Evolutionary conservation across 2,329 filamentous ascomycete species (phyloP).

Genomic region (Emydomyces testavorans): DNA sequence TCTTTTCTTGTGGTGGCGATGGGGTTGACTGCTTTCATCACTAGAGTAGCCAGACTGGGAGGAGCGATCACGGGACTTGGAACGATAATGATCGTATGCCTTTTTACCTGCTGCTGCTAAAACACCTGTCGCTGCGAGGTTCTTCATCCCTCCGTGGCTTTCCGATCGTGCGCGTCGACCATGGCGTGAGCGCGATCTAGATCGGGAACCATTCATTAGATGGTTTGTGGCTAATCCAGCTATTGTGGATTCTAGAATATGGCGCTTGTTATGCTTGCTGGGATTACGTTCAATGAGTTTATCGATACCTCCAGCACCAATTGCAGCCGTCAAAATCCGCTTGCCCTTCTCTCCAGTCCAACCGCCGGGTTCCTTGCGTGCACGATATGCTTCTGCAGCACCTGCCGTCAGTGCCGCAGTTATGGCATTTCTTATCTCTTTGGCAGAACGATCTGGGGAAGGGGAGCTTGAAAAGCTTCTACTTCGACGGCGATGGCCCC

Average conservation of each 20-base stretch:
- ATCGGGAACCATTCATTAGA: constrained; percentile 70
- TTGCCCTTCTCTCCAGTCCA: constrained; percentile 90
- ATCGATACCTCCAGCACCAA: constrained; percentile 77
- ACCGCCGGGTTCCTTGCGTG: constrained; percentile 74
- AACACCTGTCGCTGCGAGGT: constrained; percentile 34
- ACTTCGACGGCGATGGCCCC: constrained; percentile 33
- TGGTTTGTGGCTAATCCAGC: constrained; percentile 80
- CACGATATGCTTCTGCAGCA: constrained; percentile 82
- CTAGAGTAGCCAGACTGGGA: constrained; percentile 27
- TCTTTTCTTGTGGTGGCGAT: constrained; percentile 38
- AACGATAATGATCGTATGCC: constrained; percentile 35
- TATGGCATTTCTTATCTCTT: constrained; percentile 70
- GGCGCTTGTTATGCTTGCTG: constrained; percentile 61
- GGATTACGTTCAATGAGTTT: constrained; percentile 56
- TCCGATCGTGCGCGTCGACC: constrained; percentile 34
- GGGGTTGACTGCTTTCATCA: constrained; percentile 44
- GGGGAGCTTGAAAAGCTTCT: constrained; percentile 39
- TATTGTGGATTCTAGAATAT: constrained; percentile 74
- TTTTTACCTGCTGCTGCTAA: constrained; percentile 40
- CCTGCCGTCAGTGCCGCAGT: constrained; percentile 84
- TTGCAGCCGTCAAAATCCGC: constrained; percentile 76
- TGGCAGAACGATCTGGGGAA: constrained; percentile 44
- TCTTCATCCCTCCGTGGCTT: constrained; percentile 33
- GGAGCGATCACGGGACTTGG: constrained; percentile 28
- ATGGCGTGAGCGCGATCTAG: constrained; percentile 33